Base-by-base conservation (phyloP, 495 filamentous ascomycete genomes). In the Evansstolkia leycettana region DNA sequence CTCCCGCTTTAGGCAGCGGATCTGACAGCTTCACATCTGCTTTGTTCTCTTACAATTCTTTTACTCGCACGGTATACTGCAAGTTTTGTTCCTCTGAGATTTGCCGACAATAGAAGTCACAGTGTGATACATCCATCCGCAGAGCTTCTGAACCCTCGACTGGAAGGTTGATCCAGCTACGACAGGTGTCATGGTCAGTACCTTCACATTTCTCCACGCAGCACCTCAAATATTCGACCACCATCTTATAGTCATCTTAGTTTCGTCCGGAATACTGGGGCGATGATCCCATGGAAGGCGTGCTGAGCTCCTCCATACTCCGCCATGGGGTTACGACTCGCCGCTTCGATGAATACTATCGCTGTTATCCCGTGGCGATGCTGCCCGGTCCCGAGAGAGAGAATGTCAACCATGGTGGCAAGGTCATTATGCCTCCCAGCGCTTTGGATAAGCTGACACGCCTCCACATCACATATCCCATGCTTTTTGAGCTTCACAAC, bases 301-400 rank as follows among this genome's bases (percentile, higher is more conserved):
- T 63, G 12, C 45, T 64, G 20, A 50, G 58, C 28, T 46, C 51
- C n/a, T 51, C 52, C 34, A 64, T 67, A 51, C 47, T 67, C 33
- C 59, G 57, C 10, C 54, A 46, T 39, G 56, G 56, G 24, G 58
- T 43, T 12, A 34, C 64, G 17, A 49, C 63, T 13, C 72, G 74
- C 33, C 84, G 89, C 35, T 98, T 96, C 63, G 88, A 98, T 60
- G 92, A 95, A 58, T 94, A 90, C 57, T 94, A 92, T 56, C 82
- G 90, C 20, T 93, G 85, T 63, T 98, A 96, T 50, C 92, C 90
- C 13, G 69, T 92, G 39, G 76, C 78, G 46, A 94, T 96, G 86
- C 73, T 93, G 39, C 84, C 89, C n/a, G 86, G 90, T 5, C 75
- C 84, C 15, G 90, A 94, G 43, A 72, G 89, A 51, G 82, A 85